Evolutionary conservation across 2,329 filamentous ascomycete genomes (phyloP), one percentile per base, ranked within the genome.

Genomic region (Onygenales sp.): DNA sequence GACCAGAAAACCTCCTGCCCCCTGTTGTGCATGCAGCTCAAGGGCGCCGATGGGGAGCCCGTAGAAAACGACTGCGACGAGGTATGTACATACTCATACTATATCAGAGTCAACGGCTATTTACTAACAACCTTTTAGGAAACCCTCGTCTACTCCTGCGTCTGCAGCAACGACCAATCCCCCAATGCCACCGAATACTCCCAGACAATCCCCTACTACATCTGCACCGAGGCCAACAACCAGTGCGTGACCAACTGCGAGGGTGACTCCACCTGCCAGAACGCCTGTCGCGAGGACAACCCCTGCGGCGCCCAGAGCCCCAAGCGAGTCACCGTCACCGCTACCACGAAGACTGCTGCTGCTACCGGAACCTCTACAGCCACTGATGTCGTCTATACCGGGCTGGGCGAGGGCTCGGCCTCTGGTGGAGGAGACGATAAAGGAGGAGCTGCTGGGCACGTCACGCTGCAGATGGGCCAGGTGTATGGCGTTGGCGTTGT

Each of bases 291-390:
- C 32, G 61, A 70, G 21, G 63, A 80, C 46, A 72, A 84, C 63
- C 81, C 79, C 4, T 85, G 82, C 63, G 82, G 82, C 60, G 82
- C 82, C n/a, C 75, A 80, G 62, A 68, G 76, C 55, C 82, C 82
- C 4, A 76, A 66, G 51, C 71, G 69, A 36, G 72, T 76, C 55
- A 84, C 84, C 64, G 69, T 72, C n/a, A 75, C 75, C 21, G 70
- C 76, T 13, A 66, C 63, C 17, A 52, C 64, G 11, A 64, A 70
- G 39, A 58, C 63, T 10, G 68, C 66, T 8, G 60, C 66, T 32
- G 55, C 66, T 46, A 64, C 68, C 32, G 70, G 66, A 5, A 64
- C 63, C 55, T 67, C 57, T 56, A 65, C 56, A 61, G 67, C 57
- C 53, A 64, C 54, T 58, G 68, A 63, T 39, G 64, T 65, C 32